Base-by-base conservation (phyloP, 345 rosid species). In the Erysimum cheiranthoides region DNA sequence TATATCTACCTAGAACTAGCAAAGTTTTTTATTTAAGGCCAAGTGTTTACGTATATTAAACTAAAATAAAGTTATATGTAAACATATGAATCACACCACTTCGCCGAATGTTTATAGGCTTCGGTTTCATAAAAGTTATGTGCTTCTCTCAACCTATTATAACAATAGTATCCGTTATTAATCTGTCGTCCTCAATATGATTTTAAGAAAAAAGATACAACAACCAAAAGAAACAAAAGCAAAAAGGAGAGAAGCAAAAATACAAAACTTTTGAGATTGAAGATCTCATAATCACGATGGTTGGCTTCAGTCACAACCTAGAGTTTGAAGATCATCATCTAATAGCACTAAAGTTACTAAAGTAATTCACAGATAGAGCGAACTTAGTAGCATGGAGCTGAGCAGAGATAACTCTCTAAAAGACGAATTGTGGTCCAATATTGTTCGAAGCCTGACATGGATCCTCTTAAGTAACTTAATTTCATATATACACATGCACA, bases 31-130 rank as follows among this genome's bases (percentile, higher is more conserved):
- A 38, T 38, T 9, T 1, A 28, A 73, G 12, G 42, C n/a, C 12
- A 61, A 47, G 64, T 61, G 45, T 69, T 30, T n/a, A 52, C 14
- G 42, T 45, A 53, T 34, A 8, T 13, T 17, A 34, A 61, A 42
- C 39, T 68, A 60, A 6, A 68, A 76, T 76, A 76, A 76, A 51
- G 46, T 30, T 50, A 21, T 28, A 38, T 61, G 63, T 32, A 18
- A 18, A 31, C 61, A 63, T 40, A 34, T 40, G 49, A 9, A 46
- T 42, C 9, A 54, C 47, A 4, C 9, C 34, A 30, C 53, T 52
- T 13, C 5, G 8, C 59, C 39, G 58, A 66, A 45, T 25, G 66
- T 66, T 32, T 18, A 40, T 50, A 71, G 21, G 60, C 68, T 71
- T 61, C 40, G 5, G 52, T 31, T 18, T 34, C 21, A 16, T 62